phyloP scores from a whole-genome alignment of 352 stramenopile genomes.

The Pythium periplocum region DNA sequence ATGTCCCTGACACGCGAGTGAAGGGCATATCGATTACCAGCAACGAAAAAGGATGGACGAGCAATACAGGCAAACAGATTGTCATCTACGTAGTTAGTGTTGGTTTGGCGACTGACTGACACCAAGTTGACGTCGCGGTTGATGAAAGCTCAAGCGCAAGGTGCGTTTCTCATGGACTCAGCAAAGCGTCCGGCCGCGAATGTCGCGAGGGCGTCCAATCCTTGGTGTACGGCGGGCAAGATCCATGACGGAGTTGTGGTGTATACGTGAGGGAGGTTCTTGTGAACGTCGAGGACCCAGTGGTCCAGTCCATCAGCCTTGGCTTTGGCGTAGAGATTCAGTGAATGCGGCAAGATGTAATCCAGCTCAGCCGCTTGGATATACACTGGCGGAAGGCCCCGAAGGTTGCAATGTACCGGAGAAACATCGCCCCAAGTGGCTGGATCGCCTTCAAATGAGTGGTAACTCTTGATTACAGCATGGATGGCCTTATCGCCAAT shows the following conservation, averaged over 20 bases:
- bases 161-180: no score
- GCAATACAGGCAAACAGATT: no score
- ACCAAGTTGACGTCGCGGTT: no score
- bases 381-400: slow-evolving; percentile 30
- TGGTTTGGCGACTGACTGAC: no score
- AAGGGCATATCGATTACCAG: no score
- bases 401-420: slow-evolving; percentile 36
- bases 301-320: slow-evolving; percentile 26
- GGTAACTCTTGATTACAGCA: background rate
- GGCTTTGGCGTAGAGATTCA: slow-evolving; percentile 29
- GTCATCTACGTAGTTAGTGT: no score
- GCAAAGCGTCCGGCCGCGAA: slow-evolving; percentile 18
- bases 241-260: slow-evolving; percentile 28
- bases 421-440: slow-evolving; percentile 33
- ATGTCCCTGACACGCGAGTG: no score
- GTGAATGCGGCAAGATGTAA: slow-evolving; percentile 31
- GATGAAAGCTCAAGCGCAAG: no score
- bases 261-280: slow-evolving; percentile 37
- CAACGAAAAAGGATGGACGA: no score
- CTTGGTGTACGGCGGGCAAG: slow-evolving; percentile 29
- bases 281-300: slow-evolving; percentile 41
- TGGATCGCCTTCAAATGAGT: slow-evolving; percentile 11
- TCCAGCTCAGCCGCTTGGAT: slow-evolving; percentile 38
- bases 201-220: slow-evolving; percentile 24
- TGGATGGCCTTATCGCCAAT: slow-evolving; percentile 14